These are phyloP conservation scores for Aphanomyces invadans DNA, from an alignment of 352 stramenopile genomes.

Conservation along the genomic window DNA sequence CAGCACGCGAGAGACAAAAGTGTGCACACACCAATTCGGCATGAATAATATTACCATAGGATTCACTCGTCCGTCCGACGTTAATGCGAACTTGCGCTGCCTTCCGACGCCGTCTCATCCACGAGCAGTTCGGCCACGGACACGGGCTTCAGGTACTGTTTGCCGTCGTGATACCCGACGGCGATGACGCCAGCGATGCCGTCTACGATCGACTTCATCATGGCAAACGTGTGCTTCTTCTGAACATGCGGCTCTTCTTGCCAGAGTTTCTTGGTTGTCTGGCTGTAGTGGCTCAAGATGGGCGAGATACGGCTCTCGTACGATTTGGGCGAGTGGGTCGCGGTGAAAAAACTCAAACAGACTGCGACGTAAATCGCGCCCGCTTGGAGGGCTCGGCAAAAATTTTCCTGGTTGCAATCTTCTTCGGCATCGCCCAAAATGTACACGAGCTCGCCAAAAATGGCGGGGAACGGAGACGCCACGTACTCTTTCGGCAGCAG, in stretches of 20 bases:
- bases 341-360: conserved; percentile 14
- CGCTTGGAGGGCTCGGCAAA: conserved; percentile 21
- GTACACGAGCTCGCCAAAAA: conserved; percentile 25
- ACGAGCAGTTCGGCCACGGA: conserved; percentile 1
- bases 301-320: conserved; percentile 15
- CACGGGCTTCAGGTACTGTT: conserved; percentile 18
- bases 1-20: no score
- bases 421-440: conserved; percentile 24
- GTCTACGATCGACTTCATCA: conserved; percentile 26
- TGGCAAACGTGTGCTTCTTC: conserved; percentile 20
- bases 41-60: conserved; percentile 18
- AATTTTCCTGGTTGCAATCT: conserved; percentile 20
- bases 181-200: conserved; percentile 23
- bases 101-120: not conserved
- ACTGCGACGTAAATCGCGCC: conserved; percentile 22
- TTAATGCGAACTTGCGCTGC: not conserved
- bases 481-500: conserved; percentile 15
- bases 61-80: not conserved
- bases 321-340: not conserved
- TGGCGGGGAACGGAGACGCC: conserved; percentile 16
- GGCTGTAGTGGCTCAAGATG: conserved; percentile 17
- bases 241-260: not conserved
- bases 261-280: conserved; percentile 17
- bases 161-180: conserved; percentile 18
- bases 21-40: no score